Conservation (phyloP, 305 asterid species). For the Salvia sclarea region DNA sequence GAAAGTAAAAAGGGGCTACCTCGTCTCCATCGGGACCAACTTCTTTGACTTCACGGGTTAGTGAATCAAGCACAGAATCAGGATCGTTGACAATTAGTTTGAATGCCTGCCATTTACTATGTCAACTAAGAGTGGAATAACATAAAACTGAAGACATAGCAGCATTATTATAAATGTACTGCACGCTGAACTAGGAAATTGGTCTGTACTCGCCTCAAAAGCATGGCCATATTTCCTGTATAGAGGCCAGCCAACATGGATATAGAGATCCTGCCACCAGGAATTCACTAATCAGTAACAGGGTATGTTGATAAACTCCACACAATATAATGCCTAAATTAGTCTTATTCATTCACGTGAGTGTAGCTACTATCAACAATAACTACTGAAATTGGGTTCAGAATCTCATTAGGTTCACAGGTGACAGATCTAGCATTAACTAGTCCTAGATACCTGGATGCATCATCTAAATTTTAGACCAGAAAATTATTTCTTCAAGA, state of each 20-base stretch:
- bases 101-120: slow-evolving; percentile 58
- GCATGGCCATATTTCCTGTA: slow-evolving; percentile 96
- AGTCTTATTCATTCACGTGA: not conserved
- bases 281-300: slow-evolving; percentile 20
- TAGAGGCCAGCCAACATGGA: slow-evolving; percentile 96
- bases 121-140: not conserved
- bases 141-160: not conserved
- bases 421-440: not conserved
- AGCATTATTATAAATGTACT: not conserved
- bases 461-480: not conserved
- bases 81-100: slow-evolving; percentile 79
- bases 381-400: not conserved
- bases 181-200: not conserved
- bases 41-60: slow-evolving; percentile 90
- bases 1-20: not conserved
- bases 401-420: not conserved
- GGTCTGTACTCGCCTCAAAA: slow-evolving; percentile 74
- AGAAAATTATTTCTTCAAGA: no score
- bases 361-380: not conserved
- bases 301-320: not conserved
- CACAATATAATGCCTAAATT: not conserved
- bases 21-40: slow-evolving; percentile 63
- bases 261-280: slow-evolving; percentile 69
- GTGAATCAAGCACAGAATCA: slow-evolving; percentile 71
- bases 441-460: not conserved